Evolutionary conservation across 352 stramenopile genomes (phyloP).

Genomic region (Pythium utonaiense): DNA sequence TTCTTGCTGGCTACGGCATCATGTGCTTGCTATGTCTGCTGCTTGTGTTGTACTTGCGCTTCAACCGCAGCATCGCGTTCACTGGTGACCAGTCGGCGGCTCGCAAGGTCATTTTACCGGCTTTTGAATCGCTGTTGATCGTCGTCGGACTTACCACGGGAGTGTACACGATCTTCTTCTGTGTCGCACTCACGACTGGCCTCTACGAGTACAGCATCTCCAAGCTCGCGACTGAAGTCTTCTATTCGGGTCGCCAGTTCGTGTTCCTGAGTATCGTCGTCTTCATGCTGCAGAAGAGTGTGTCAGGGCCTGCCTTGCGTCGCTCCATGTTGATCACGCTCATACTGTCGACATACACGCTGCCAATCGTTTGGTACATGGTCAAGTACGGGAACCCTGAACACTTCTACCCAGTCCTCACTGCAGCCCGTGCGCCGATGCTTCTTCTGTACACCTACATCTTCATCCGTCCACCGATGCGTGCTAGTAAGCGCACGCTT

Average conservation of each 20-base stretch:
- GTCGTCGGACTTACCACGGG: conserved; percentile 27
- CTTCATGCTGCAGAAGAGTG: conserved; percentile 35
- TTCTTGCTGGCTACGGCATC: conserved; percentile 14
- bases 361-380: conserved; percentile 25
- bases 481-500: conserved; percentile 18
- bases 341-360: conserved; percentile 25
- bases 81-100: conserved; percentile 27
- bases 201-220: conserved; percentile 13
- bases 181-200: conserved; percentile 5
- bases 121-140: conserved; percentile 41
- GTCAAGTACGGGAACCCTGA: neutral
- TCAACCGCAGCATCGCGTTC: conserved; percentile 30
- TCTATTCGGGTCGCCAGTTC: conserved; percentile 40
- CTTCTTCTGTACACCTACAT: conserved; percentile 27
- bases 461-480: conserved; percentile 13
- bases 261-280: conserved; percentile 35
- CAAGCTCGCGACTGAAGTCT: conserved; percentile 19
- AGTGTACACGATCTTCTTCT: conserved; percentile 26
- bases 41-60: conserved; percentile 29
- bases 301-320: conserved; percentile 27
- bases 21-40: conserved; percentile 6
- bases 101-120: conserved; percentile 35
- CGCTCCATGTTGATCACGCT: conserved; percentile 25
- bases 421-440: conserved; percentile 8
- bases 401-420: conserved; percentile 16